These are phyloP conservation scores for Auriscalpium microsporum DNA, from an alignment of 768 basidiomycete species.

Conservation along the genomic window DNA sequence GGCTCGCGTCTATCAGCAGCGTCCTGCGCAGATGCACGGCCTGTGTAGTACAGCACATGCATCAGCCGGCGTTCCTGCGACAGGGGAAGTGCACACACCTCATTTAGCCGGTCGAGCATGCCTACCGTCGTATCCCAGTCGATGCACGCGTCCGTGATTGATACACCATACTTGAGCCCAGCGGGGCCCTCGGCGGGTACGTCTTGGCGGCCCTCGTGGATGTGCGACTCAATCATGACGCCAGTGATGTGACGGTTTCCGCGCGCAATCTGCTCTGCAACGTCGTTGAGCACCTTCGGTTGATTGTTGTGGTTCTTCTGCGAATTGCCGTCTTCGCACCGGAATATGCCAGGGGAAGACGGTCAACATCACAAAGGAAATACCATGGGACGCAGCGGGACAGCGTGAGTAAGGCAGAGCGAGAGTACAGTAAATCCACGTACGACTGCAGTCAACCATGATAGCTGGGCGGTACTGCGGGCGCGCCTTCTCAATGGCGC, in stretches of 20 bases:
- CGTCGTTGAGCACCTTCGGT: slow-evolving; percentile 64
- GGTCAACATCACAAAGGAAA: neutral
- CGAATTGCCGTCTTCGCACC: slow-evolving; percentile 78
- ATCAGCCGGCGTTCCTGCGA: neutral
- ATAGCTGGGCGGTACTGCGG: slow-evolving; percentile 49
- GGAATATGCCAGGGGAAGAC: neutral
- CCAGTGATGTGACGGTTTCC: slow-evolving; percentile 76
- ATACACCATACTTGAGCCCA: slow-evolving; percentile 69
- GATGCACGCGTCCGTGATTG: slow-evolving; percentile 90
- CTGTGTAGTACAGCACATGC: neutral
- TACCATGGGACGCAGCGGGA: no score
- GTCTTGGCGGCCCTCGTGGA: slow-evolving; percentile 86
- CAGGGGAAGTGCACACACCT: slow-evolving; percentile 21
- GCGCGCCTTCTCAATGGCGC: slow-evolving; percentile 56
- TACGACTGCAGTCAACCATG: slow-evolving; percentile 72
- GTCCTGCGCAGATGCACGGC: slow-evolving; percentile 8
- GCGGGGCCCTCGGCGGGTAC: slow-evolving; percentile 63
- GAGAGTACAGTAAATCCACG: neutral
- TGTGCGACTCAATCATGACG: slow-evolving; percentile 95
- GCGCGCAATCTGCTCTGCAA: slow-evolving; percentile 64
- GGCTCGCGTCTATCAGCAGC: neutral
- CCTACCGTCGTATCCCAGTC: slow-evolving; percentile 71
- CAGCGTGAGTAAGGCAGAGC: neutral
- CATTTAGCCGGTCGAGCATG: slow-evolving; percentile 69
- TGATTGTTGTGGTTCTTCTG: slow-evolving; percentile 93